Percentiles rank a stretch among this genome's conserved stretches.
phyloP scores from a whole-genome alignment of 345 rosid species.

The Pseudoturritis turrita region DNA sequence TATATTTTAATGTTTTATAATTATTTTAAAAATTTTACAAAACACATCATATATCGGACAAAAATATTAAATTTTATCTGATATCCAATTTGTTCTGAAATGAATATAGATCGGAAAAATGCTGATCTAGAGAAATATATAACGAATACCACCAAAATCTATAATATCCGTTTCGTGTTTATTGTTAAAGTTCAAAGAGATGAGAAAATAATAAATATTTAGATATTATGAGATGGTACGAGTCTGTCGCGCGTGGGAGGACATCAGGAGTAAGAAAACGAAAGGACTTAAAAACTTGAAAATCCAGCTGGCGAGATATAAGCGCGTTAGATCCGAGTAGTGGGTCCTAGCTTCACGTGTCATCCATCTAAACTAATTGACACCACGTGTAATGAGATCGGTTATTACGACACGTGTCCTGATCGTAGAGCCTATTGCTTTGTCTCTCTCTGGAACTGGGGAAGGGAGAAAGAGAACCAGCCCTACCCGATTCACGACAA shows the following conservation, averaged over 20 bases:
- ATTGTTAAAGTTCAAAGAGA: not conserved
- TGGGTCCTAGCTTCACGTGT: slow-evolving; percentile 16
- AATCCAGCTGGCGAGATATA: slow-evolving; percentile 13
- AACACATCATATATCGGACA: no score
- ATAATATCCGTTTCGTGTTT: no score
- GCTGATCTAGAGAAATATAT: no score
- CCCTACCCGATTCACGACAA: slow-evolving; percentile 19
- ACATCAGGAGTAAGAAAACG: slow-evolving; percentile 9
- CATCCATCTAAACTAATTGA: not conserved
- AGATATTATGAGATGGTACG: slow-evolving; percentile 12
- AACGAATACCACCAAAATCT: no score
- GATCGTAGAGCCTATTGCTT: not conserved
- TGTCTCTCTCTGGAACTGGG: slow-evolving; percentile 6
- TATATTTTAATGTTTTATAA: no score
- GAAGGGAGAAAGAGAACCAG: not conserved
- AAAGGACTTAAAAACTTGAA: slow-evolving; percentile 15
- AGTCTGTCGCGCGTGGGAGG: slow-evolving; percentile 31
- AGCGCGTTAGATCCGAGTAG: not conserved
- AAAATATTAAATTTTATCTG: no score
- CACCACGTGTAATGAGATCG: slow-evolving; percentile 3
- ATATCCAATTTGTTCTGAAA: no score
- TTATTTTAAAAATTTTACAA: no score
- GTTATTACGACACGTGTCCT: not conserved
- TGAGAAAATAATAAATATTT: not conserved
- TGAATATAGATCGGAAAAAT: no score